These are phyloP conservation scores for Medicago arabica DNA, from an alignment of 306 rosid genomes.

Conservation along the genomic window DNA sequence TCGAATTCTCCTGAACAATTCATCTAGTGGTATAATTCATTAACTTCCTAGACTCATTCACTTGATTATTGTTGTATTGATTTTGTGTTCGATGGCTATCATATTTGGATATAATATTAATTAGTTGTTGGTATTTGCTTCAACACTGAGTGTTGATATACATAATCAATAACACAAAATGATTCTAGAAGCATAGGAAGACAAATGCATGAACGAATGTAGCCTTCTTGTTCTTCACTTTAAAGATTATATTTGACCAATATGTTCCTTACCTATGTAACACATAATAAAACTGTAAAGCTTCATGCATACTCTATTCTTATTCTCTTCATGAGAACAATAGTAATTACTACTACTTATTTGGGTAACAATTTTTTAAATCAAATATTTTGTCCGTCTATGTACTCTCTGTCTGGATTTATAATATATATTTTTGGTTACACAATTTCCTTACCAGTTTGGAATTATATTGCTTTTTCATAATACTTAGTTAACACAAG, in stretches of 20 bases:
- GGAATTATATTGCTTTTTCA: too few relatives aligned
- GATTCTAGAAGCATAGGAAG: constrained; percentile 17
- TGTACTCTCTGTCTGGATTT: too few relatives aligned
- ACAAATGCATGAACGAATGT: background rate
- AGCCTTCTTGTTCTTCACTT: constrained; percentile 23
- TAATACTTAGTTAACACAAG: background rate
- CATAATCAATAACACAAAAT: background rate
- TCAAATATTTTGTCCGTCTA: too few relatives aligned
- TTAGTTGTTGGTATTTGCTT: background rate
- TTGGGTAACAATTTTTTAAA: too few relatives aligned
- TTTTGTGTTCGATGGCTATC: background rate
- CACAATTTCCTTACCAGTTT: too few relatives aligned
- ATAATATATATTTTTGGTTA: too few relatives aligned
- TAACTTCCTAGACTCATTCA: too few relatives aligned
- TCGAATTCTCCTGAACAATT: too few relatives aligned
- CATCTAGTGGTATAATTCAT: too few relatives aligned
- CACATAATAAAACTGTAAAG: background rate
- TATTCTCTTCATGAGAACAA: too few relatives aligned
- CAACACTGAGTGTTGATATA: background rate
- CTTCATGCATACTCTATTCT: background rate
- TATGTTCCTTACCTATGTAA: background rate
- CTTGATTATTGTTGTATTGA: background rate
- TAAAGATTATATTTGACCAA: background rate
- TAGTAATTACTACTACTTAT: too few relatives aligned
- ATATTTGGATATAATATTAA: background rate